Evolutionary conservation across 2,329 filamentous ascomycete genomes (phyloP).

Genomic region (Orbilia blumenaviensis): DNA sequence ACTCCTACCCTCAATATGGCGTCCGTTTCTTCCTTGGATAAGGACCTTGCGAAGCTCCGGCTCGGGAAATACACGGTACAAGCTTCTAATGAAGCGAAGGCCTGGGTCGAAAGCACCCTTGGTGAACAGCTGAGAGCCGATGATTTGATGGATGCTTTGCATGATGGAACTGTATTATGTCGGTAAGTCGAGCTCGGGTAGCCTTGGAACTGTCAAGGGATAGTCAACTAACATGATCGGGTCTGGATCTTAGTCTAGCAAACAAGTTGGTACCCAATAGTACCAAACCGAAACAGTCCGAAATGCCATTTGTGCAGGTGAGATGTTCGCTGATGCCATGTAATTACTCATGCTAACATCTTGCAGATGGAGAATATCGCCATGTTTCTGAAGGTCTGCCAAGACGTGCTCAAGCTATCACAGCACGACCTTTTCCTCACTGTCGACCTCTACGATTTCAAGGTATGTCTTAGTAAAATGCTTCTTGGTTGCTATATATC

Average conservation of each 20-base stretch:
- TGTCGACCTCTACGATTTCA: constrained; percentile 92
- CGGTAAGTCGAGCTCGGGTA: constrained; percentile 68
- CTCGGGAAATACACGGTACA: constrained; percentile 91
- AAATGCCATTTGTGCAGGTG: constrained; percentile 92
- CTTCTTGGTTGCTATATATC: neutral
- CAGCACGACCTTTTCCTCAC: constrained; percentile 96
- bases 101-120: constrained; percentile 85
- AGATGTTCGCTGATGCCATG: neutral
- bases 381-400: constrained; percentile 89
- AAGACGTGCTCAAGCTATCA: constrained; percentile 81
- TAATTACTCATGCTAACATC: neutral
- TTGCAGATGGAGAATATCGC: constrained; percentile 92
- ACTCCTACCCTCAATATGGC: constrained; percentile 70
- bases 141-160: constrained; percentile 85
- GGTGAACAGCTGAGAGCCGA: constrained; percentile 72
- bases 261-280: constrained; percentile 34
- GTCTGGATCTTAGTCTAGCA: constrained; percentile 4
- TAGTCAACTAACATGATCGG: neutral
- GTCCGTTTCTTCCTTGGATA: constrained; percentile 90
- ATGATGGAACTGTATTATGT: constrained; percentile 92
- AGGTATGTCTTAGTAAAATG: constrained; percentile 61
- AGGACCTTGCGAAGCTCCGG: constrained; percentile 92
- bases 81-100: constrained; percentile 82
- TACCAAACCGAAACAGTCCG: constrained; percentile 77
- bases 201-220: neutral